These are phyloP conservation scores for Metschnikowia chrysomelidarum DNA, from an alignment of 805 yeast genomes.

Conservation along the genomic window DNA sequence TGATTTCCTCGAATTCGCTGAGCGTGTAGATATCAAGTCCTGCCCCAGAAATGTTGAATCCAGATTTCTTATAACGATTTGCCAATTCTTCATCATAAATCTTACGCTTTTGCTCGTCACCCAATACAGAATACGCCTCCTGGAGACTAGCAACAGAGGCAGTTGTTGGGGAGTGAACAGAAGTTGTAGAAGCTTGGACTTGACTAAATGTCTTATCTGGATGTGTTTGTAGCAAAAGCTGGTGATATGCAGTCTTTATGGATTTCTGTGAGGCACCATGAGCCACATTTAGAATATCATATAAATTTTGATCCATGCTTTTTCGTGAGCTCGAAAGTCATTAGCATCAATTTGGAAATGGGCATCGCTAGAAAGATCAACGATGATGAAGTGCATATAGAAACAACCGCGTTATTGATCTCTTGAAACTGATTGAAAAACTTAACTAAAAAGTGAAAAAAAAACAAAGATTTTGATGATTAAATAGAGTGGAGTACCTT, in stretches of 20 bases:
- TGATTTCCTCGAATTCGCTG: slow-evolving; percentile 54
- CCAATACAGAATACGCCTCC: slow-evolving; percentile 60
- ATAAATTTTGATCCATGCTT: slow-evolving; percentile 30
- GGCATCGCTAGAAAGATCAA: no score
- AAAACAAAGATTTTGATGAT: no score
- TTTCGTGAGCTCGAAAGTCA: no score
- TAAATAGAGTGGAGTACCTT: no score
- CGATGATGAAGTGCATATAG: no score
- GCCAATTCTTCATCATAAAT: slow-evolving; percentile 53
- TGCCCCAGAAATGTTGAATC: slow-evolving; percentile 51
- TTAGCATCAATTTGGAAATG: no score
- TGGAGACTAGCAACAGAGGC: slow-evolving; percentile 34
- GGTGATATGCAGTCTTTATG: slow-evolving; percentile 64
- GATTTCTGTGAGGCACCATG: slow-evolving; percentile 35
- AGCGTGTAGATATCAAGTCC: slow-evolving; percentile 69
- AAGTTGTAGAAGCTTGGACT: background rate
- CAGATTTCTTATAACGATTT: slow-evolving; percentile 33
- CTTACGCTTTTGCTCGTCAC: slow-evolving; percentile 36
- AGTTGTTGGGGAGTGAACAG: background rate
- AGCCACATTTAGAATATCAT: slow-evolving; percentile 56
- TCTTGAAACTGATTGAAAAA: no score
- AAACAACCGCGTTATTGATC: no score
- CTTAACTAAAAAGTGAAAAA: no score
- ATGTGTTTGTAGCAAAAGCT: slow-evolving; percentile 59
- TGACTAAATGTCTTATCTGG: slow-evolving; percentile 62